Evolutionary conservation across 345 rosid genomes (phyloP), one percentile per base, ranked within the genome.

Genomic region (Geranium brycei): DNA sequence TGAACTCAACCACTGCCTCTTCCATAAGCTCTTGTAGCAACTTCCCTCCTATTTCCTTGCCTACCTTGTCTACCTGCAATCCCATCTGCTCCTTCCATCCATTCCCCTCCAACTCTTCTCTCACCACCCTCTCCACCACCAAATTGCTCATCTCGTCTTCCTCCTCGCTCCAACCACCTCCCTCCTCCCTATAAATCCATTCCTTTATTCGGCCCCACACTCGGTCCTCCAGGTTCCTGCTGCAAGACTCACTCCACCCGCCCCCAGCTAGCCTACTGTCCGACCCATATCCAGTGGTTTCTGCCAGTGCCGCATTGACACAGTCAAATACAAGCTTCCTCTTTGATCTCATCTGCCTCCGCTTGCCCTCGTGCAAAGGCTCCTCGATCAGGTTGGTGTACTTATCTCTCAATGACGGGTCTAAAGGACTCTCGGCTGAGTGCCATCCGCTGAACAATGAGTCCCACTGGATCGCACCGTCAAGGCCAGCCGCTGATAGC

Each of bases 1-100:
- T 35, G 41, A 86, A 64, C 63, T 83, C 86, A 19, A 71, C 73
- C 64, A 91, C 88, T 31, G 87, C 80, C 70, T 95, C 97, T 69
- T 84, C 84, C 69, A 91, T 84, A 40, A 91, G 87, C 69, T 95
- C 96, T 65, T 81, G 78, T 67, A 91, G 76, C 78, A 95, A 71
- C 62, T 72, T 77, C 76, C 74, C 64, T 74, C 83, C 91, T 63
- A 91, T 83, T 63, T 85, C 87, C 64, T 53, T 35, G 53, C 86
- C 80, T 69, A 85, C 59, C 51, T 70, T 74, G 68, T 85, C 82
- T 60, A 78, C 61, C 80, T 87, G 91, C 65, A 63, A 12, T 72
- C 79, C 81, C 79, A 77, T 72, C 57, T 63, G 64, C 63, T 75
- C 79, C 28, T 51, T 66, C 96, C 99, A 91, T 66, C 78, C 79